A percentile compares a stretch with the other conserved stretches of the same genome.
These are phyloP conservation scores for Trypanosoma boissoni DNA, from an alignment of 208 protist genomes.

Conservation along the genomic window DNA sequence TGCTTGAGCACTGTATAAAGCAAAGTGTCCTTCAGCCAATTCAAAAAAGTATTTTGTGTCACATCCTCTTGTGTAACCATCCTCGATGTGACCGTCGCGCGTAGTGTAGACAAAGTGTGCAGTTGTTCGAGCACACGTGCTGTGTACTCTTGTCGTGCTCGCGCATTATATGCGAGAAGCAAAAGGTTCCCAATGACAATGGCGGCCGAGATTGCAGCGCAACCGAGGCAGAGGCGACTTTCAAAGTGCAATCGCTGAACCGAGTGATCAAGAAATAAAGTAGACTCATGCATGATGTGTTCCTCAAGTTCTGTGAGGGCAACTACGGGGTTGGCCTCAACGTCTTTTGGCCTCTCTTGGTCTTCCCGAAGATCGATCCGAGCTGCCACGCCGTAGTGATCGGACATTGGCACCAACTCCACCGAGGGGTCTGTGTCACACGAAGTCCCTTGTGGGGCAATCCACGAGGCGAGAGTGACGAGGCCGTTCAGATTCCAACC, in stretches of 20 bases:
- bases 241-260: slow-evolving; percentile 38
- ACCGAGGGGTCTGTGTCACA: background rate
- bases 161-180: slow-evolving; percentile 17
- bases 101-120: slow-evolving; percentile 28
- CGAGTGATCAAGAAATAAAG: slow-evolving; percentile 39
- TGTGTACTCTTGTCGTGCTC: slow-evolving; percentile 28
- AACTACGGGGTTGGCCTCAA: background rate
- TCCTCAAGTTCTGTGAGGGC: slow-evolving; percentile 40
- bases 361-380: slow-evolving; percentile 34
- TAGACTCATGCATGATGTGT: slow-evolving; percentile 36
- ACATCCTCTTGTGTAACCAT: background rate
- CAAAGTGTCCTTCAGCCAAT: background rate
- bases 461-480: too few species aligned
- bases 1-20: background rate
- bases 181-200: slow-evolving; percentile 35
- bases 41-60: background rate
- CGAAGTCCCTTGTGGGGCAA: too few species aligned
- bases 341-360: too few species aligned
- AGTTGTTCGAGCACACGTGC: slow-evolving; percentile 38
- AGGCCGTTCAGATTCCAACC: too few species aligned
- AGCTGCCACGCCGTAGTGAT: slow-evolving; percentile 87
- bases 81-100: background rate
- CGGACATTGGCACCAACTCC: slow-evolving; percentile 55
- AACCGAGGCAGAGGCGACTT: slow-evolving; percentile 34
- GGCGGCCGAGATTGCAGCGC: slow-evolving; percentile 28